A percentile compares a stretch with the other conserved stretches of the same genome.
These are phyloP conservation scores for Pseudomonodictys pantanalensis DNA, from an alignment of 495 filamentous ascomycete species.

Conservation along the genomic window DNA sequence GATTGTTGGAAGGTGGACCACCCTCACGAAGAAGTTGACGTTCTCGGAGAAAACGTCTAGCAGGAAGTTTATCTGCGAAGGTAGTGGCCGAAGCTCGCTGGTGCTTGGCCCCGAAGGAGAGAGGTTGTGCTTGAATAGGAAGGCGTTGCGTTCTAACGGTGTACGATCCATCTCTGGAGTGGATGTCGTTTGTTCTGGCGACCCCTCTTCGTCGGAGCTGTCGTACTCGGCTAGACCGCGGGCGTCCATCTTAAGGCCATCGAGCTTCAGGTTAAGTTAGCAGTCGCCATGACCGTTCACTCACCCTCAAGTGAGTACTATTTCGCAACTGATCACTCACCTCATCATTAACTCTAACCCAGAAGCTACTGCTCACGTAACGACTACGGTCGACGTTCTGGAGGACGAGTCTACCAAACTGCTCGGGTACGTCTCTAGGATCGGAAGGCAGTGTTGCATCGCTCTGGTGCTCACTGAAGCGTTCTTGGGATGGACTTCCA, in stretches of 20 bases:
- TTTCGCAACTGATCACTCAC: conserved; percentile 35
- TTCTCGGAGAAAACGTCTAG: conserved; percentile 53
- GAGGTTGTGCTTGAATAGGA: conserved; percentile 52
- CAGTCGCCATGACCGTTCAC: too few relatives aligned
- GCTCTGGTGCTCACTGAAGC: conserved; percentile 12
- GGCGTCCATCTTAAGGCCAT: conserved; percentile 46
- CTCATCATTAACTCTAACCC: conserved; percentile 55
- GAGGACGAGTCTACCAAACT: conserved; percentile 48
- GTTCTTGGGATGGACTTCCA: conserved; percentile 29
- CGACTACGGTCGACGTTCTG: conserved; percentile 44
- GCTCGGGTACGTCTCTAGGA: conserved; percentile 32
- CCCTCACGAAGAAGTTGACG: conserved; percentile 49
- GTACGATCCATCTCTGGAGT: conserved; percentile 45
- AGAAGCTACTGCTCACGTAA: conserved; percentile 54
- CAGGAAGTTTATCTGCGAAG: conserved; percentile 53
- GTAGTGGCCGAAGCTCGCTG: conserved; percentile 49
- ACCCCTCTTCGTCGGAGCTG: conserved; percentile 46
- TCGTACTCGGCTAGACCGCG: conserved; percentile 40
- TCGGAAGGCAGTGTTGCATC: conserved; percentile 7
- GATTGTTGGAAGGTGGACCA: conserved; percentile 55
- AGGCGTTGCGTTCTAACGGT: conserved; percentile 52
- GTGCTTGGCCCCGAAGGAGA: conserved; percentile 38
- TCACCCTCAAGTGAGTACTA: too few relatives aligned
- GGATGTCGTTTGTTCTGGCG: conserved; percentile 33
- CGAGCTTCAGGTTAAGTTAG: conserved; percentile 41